These are phyloP conservation scores for Saturnispora gosingensis DNA, from an alignment of 805 yeast genomes.

Conservation along the genomic window DNA sequence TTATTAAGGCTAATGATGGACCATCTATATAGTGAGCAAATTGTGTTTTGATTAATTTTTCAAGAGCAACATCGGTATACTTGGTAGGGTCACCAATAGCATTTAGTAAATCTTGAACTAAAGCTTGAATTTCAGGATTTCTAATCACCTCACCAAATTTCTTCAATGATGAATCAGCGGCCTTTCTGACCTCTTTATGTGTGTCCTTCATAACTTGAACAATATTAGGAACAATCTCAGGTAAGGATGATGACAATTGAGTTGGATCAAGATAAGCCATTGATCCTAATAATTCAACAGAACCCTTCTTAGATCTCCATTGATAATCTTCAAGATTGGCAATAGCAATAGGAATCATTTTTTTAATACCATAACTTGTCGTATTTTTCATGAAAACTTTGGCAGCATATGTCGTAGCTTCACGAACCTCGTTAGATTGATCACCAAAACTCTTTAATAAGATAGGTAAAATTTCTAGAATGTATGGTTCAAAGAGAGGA, in stretches of 20 bases:
- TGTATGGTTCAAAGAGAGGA: constrained; percentile 85
- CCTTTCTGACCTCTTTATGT: constrained; percentile 92
- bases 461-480: constrained; percentile 76
- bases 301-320: constrained; percentile 96
- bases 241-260: constrained; percentile 80
- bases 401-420: constrained; percentile 81
- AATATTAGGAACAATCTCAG: constrained; percentile 90
- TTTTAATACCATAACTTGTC: constrained; percentile 85
- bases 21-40: constrained; percentile 98
- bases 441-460: constrained; percentile 82
- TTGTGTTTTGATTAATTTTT: constrained; percentile 77
- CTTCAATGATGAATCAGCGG: constrained; percentile 83
- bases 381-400: constrained; percentile 82
- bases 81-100: constrained; percentile 97
- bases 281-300: constrained; percentile 90
- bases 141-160: constrained; percentile 94
- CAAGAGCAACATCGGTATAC: constrained; percentile 79
- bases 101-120: constrained; percentile 77
- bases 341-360: constrained; percentile 84
- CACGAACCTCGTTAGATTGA: constrained; percentile 72
- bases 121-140: constrained; percentile 90
- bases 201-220: constrained; percentile 92
- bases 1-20: constrained; percentile 90
- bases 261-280: constrained; percentile 97
- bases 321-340: constrained; percentile 78